These are phyloP conservation scores for Acanthamoeba castellanii DNA, from an alignment of 208 protist species.

Conservation along the genomic window DNA sequence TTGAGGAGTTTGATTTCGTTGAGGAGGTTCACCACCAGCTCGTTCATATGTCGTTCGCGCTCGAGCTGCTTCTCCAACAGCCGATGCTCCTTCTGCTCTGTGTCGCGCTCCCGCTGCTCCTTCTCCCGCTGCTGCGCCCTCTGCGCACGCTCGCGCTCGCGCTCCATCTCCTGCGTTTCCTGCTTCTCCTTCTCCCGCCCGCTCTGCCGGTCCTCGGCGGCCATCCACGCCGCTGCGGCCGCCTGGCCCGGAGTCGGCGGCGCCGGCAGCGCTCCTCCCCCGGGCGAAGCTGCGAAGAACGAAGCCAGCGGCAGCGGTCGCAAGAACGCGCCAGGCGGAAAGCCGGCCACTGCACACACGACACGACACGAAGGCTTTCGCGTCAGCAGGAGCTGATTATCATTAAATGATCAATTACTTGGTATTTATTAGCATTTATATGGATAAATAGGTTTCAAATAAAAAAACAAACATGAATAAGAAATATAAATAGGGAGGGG, in stretches of 20 bases:
- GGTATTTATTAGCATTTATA: too few species aligned
- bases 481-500: neutral
- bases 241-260: neutral
- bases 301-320: slow-evolving; percentile 1
- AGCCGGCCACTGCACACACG: neutral
- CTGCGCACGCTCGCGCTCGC: neutral
- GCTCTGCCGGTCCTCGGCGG: neutral
- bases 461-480: neutral
- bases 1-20: slow-evolving; percentile 68
- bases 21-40: neutral
- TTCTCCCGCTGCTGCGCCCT: neutral
- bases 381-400: neutral
- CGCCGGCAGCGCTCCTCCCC: neutral
- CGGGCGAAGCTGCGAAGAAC: neutral
- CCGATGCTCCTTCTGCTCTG: neutral
- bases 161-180: neutral
- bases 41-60: slow-evolving; percentile 3
- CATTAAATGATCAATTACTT: too few species aligned
- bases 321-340: neutral
- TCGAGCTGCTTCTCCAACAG: slow-evolving; percentile 6
- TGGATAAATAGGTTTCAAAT: neutral
- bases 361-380: neutral
- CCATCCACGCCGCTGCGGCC: neutral
- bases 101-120: neutral
- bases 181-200: neutral